These are phyloP conservation scores for Citrus inodora DNA, from an alignment of 345 rosid genomes.

Conservation along the genomic window DNA sequence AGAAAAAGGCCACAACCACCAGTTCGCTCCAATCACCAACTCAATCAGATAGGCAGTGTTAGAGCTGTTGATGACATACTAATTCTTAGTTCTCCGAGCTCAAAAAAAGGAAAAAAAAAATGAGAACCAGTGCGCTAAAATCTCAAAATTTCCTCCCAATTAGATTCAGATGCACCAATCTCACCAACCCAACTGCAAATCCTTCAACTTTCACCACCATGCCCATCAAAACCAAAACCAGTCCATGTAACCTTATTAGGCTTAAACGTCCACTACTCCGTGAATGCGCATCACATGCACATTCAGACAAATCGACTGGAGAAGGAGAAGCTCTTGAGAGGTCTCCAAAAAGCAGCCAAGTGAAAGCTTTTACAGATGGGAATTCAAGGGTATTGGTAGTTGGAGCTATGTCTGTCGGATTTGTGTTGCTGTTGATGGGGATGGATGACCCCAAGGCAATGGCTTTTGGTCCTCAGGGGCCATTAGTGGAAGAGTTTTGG, in stretches of 20 bases:
- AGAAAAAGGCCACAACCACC: not conserved
- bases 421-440: conserved; percentile 44
- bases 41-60: not conserved
- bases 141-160: conserved; percentile 19
- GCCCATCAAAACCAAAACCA: not conserved
- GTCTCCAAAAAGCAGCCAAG: not conserved
- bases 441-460: conserved; percentile 58
- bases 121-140: conserved; percentile 28
- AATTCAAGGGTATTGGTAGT: conserved; percentile 36
- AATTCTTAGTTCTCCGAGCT: not conserved
- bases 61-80: not conserved
- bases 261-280: not conserved
- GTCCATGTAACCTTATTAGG: not conserved
- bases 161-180: not conserved
- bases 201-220: not conserved
- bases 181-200: conserved; percentile 9
- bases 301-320: not conserved
- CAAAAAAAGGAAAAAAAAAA: not conserved
- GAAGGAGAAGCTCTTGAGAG: not conserved
- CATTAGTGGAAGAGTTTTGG: conserved; percentile 90
- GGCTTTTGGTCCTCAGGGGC: conserved; percentile 93
- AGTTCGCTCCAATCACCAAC: not conserved
- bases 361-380: conserved; percentile 21
- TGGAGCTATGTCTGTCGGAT: conserved; percentile 57
- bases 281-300: not conserved